Base-by-base conservation (phyloP, 1,139 yeast species). In the Suhomyces atakaporum region DNA sequence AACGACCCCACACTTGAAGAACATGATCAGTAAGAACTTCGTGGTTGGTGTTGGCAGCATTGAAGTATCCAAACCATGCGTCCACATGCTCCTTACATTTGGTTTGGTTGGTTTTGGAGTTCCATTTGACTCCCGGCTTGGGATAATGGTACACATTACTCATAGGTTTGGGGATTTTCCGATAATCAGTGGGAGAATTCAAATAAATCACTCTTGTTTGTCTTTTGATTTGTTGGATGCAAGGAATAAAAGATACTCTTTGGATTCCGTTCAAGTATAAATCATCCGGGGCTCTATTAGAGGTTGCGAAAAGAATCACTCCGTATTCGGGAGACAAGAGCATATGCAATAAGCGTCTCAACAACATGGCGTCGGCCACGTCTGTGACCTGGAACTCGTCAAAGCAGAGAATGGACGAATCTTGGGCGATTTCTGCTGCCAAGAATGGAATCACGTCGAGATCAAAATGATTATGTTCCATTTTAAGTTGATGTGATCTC, bases 351-450 rank as follows among this genome's bases (percentile, higher is more conserved):
- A 90, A 64, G 36, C 96, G 71, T 44, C 98, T 75, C 32, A 92
- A 69, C 27, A 92, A 72, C 98, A 92, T 92, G 3, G 98, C 98
- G 62, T 92, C 98, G 1, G 97, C 98, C 23, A 92, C 97, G 59
- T 92, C 98, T 1, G 96, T 87, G 29, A 92, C 97, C 60, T 86
- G 95, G 54, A 90, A 89, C 63, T 92, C 98, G 62, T 92, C 98
- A 59, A 92, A 88, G 60, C 98, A 92, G 40, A 92, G 63, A 1
- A 92, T 80, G 1, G 94, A 82, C 2, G 94, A 76, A 33, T 74
- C 70, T 43, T 74, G 75, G 2, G 97, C 87, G 43, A 92, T 79
- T 51, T 87, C 95, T 41, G 82, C 79, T 0, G 97, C 97, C 29
- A 94, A 69, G 28, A 79, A 63, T 1, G 96, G 96, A 33, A 89